Base-by-base conservation (phyloP, 441 rosid genomes). In the Populus hybrid region DNA sequence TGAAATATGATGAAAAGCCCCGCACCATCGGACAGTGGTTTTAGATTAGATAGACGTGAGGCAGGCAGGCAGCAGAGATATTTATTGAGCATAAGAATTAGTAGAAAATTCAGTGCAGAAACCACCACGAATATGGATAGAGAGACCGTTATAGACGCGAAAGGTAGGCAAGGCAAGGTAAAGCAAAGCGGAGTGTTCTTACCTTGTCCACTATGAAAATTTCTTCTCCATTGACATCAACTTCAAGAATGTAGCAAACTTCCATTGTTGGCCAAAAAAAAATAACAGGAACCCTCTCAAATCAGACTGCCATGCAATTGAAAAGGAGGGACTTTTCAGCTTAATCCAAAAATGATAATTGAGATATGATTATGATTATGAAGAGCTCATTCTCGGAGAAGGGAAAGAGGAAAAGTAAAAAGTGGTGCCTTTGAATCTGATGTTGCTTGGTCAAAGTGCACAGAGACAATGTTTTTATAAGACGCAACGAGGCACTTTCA, bases 201-300 rank as follows among this genome's bases (percentile, higher is more conserved):
- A 89, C 93, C 94, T 82, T 86, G 84, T 86, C 74, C 72, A 88
- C 90, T 67, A 78, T 69, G 89, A 91, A 87, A 80, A 68, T 75
- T 40, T 81, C 88, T 72, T 88, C 80, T 26, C 90, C 93, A 65
- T 89, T 86, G 85, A 91, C 87, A 9, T 88, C 91, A 20, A 88
- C 90, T 82, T 85, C 74, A 79, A 88, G 87, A 71, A 82, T 72
- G 76, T 84, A 83, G 82, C 86, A 75, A 20, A 21, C 31, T 79
- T 78, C 87, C 93, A 88, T 88, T 45, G 74, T 45, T 23, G 61
- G 3, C 65, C 72, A 77, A 67, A 38, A 38, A 38, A 38, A 33
- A 33, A 26, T 40, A 72, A 10, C 3, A 11, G 33, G 5, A 74
- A 14, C 70, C 80, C 70, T 74, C 68, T 75, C 38, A 75, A 53